These are phyloP conservation scores for Neurospora tetrasperma DNA, from an alignment of 495 filamentous ascomycete species.

Conservation along the genomic window DNA sequence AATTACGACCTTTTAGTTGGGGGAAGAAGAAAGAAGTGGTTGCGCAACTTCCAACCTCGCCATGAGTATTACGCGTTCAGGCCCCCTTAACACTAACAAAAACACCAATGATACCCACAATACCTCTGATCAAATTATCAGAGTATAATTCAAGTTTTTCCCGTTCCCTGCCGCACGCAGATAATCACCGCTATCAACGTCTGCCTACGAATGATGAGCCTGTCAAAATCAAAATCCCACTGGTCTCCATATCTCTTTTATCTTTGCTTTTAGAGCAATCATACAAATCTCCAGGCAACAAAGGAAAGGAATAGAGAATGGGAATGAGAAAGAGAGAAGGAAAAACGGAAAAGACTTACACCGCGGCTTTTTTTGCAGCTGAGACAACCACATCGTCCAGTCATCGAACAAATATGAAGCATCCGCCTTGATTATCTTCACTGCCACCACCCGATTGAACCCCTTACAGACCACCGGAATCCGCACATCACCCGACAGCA, in stretches of 20 bases:
- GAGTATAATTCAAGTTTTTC: conserved; percentile 36
- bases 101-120: neutral
- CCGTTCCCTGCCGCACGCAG: conserved; percentile 30
- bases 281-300: neutral
- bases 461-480: conserved; percentile 47
- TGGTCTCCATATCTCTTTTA: conserved; percentile 35
- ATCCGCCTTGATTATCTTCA: conserved; percentile 42
- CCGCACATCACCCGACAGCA: conserved; percentile 33
- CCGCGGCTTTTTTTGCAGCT: conserved; percentile 41
- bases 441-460: conserved; percentile 35
- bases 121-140: conserved; percentile 26
- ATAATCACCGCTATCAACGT: conserved; percentile 39
- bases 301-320: neutral
- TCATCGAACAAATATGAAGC: conserved; percentile 37
- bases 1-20: neutral
- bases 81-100: neutral
- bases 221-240: conserved; percentile 38
- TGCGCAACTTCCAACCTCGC: neutral
- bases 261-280: neutral
- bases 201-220: conserved; percentile 34
- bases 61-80: neutral
- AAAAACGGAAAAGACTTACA: neutral
- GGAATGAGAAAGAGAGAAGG: too few relatives aligned
- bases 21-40: neutral
- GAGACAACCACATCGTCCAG: conserved; percentile 47